Evolutionary conservation across 2,329 filamentous ascomycete species (phyloP), one percentile per base, ranked within the genome.

Genomic region (Coniochaeta sp.): DNA sequence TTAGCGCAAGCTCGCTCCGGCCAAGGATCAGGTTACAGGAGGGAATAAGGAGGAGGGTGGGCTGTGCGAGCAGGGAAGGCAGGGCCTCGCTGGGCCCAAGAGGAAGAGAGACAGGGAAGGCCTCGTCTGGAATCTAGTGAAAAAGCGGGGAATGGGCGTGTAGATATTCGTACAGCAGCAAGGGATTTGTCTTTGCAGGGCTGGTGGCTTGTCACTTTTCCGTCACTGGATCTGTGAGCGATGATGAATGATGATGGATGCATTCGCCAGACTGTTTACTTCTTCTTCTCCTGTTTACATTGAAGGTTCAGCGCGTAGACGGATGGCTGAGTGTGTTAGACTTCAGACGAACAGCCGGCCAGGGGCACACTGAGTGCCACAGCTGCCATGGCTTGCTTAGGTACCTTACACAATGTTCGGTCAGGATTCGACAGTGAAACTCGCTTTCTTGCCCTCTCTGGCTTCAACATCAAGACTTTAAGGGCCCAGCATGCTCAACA

Each of bases 11-110:
- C 18, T 16, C 6, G 18, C n/a, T n/a, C 7, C 18, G n/a, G 20
- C 12, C 38, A 42, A 42, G 38, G 38, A 42, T 42, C 38, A 42
- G 38, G 38, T 42, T 42, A 42, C 38, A 42, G 20, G 20, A 24
- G 38, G 32, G 38, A 42, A 42, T n/a, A 42, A 42, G 20, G 26
- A 42, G 38, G 38, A 24, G 38, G 38, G 38, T 42, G 38, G 38
- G 38, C 38, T 42, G 38, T 42, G 38, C 38, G 22, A 42, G 26
- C 38, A 26, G 18, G 10, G 38, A n/a, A n/a, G n/a, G n/a, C n/a
- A n/a, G n/a, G n/a, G n/a, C n/a, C n/a, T n/a, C n/a, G n/a, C n/a
- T n/a, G n/a, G n/a, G n/a, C n/a, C n/a, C n/a, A n/a, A n/a, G n/a
- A n/a, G n/a, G n/a, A n/a, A n/a, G n/a, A n/a, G n/a, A n/a, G n/a